phyloP scores from a whole-genome alignment of 768 basidiomycete genomes.

The Naganishia onofrii region DNA sequence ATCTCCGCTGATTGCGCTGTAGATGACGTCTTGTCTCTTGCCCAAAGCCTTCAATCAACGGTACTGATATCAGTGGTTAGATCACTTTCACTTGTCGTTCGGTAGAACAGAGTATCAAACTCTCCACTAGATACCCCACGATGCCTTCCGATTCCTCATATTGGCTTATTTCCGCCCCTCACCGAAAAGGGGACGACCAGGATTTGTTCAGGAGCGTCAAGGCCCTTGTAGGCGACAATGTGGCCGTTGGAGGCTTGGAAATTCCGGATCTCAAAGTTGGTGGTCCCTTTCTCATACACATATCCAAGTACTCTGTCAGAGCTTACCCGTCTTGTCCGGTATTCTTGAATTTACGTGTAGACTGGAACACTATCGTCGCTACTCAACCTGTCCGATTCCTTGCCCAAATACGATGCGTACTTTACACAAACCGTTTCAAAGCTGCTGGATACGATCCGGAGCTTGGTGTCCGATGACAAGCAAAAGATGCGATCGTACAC shows the following conservation, averaged over 20 bases:
- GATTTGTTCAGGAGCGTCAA: constrained; percentile 66
- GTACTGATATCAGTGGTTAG: not conserved
- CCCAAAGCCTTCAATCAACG: not conserved
- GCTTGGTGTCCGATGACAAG: constrained; percentile 77
- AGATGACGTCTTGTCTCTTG: constrained; percentile 7
- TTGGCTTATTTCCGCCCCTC: constrained; percentile 84
- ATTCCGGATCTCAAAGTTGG: constrained; percentile 88
- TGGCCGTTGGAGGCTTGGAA: constrained; percentile 63
- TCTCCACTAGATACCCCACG: not conserved
- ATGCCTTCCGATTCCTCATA: constrained; percentile 97
- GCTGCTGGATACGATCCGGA: constrained; percentile 87
- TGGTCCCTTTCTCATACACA: constrained; percentile 29
- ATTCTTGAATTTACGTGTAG: constrained; percentile 54
- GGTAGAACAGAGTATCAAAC: not conserved
- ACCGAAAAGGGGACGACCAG: constrained; percentile 74
- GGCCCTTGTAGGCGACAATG: constrained; percentile 57
- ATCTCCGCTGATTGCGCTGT: constrained; percentile 5
- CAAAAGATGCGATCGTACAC: constrained; percentile 32
- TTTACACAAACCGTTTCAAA: constrained; percentile 87
- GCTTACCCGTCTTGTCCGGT: too few relatives aligned
- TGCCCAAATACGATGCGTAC: constrained; percentile 84
- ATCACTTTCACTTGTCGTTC: not conserved
- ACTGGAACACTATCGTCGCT: constrained; percentile 90
- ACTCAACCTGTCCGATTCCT: constrained; percentile 80
- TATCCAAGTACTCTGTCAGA: not conserved